Evolutionary conservation across 441 rosid genomes (phyloP).

Genomic region (Jatropha multifida): DNA sequence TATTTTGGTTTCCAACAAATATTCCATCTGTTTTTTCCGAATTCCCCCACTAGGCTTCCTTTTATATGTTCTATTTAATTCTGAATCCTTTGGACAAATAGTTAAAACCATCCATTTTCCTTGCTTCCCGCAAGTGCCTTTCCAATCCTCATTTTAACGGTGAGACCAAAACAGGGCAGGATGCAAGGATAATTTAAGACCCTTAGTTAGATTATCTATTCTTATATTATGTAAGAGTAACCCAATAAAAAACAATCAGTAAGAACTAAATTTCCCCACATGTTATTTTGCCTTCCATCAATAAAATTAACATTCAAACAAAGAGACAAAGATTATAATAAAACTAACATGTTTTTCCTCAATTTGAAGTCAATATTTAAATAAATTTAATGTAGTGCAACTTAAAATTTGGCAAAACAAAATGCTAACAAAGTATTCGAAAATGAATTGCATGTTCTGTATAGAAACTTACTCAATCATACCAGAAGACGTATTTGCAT

Average conservation of each 20-base stretch:
- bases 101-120: not conserved
- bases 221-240: not conserved
- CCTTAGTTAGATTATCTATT: not conserved
- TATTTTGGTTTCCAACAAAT: not conserved
- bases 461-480: constrained; percentile 79
- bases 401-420: not conserved
- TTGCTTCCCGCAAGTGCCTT: not conserved
- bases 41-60: not conserved
- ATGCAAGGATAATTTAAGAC: not conserved
- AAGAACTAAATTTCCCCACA: not conserved
- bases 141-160: not conserved
- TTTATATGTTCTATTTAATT: not conserved
- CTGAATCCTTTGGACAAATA: not conserved
- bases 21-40: not conserved
- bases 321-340: not conserved
- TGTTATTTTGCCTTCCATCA: not conserved
- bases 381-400: not conserved
- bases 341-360: too few relatives aligned
- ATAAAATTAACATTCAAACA: not conserved
- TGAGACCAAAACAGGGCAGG: not conserved
- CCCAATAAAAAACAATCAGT: not conserved
- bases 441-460: not conserved
- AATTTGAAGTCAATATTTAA: not conserved
- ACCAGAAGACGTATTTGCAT: constrained; percentile 69
- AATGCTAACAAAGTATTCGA: not conserved